Base-by-base conservation (phyloP, 257 asterid species). In the Solanum ossicruentum region DNA sequence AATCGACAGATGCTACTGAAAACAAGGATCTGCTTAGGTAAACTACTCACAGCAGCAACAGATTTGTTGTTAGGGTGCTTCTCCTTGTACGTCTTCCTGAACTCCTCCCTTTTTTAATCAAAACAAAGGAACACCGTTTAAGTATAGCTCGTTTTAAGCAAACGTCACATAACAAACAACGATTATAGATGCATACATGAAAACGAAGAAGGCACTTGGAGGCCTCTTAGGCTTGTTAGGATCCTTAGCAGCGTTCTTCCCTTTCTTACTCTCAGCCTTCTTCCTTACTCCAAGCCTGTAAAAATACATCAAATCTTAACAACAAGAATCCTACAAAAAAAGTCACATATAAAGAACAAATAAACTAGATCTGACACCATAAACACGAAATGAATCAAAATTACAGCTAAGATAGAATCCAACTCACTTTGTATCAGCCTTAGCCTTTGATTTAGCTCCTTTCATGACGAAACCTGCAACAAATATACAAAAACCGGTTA, bases 141-240 rank as follows among this genome's bases (percentile, higher is more conserved):
- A 49, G 8, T 11, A 1, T 41, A 43, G 16, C 58, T n/a, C 4
- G 2, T 16, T 15, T 18, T 26, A 56, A 8, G n/a, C 8, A 10
- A 13, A 70, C 28, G 51, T 39, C 2, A 10, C 5, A 8, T 10
- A 28, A 0, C 20, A 81, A 1, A 5, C 8, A 23, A 10, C 57
- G 8, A 3, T 10, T 90, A 91, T 8, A 41, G 57, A 36, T 16
- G 10, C 70, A 58, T 94, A 95, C 98, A 95, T 95, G 95, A 94
- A 95, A 26, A 95, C 95, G 88, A 95, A 95, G 85, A 95, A 95
- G 55, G 98, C 98, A 73, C 98, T 94, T 6, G 97, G 95, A 80
- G 98, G 98, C 93, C 98, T 93, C 92, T 94, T 95, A 1, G 98
- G 98, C 91, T 93, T 95, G 93, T 95, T 95, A 2, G 98, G 98